phyloP scores from a whole-genome alignment of 805 yeast genomes.

The Nakazawaea ambrosiae region DNA sequence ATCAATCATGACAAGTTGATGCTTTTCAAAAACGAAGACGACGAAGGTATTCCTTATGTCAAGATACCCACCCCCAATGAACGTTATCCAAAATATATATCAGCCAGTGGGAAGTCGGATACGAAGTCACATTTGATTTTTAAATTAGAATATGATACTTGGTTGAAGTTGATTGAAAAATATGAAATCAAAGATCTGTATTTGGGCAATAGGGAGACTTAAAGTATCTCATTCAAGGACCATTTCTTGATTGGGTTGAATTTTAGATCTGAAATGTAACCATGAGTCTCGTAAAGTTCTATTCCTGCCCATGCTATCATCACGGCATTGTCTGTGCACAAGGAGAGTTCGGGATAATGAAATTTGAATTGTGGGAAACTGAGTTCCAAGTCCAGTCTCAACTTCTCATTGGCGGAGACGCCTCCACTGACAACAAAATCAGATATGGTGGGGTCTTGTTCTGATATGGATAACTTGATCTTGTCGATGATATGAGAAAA shows the following conservation, averaged over 20 bases:
- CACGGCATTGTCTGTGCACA: conserved; percentile 92
- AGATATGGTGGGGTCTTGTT: conserved; percentile 23
- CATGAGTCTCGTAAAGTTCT: conserved; percentile 60
- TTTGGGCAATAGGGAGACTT: conserved; percentile 12
- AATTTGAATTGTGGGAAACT: conserved; percentile 21
- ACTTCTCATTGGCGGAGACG: conserved; percentile 68
- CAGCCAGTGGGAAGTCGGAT: conserved; percentile 12
- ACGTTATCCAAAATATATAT: conserved; percentile 10
- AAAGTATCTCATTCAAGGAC: conserved; percentile 44
- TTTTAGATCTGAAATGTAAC: conserved; percentile 39
- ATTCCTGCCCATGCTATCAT: conserved; percentile 99
- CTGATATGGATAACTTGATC: conserved; percentile 43
- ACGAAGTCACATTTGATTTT: conserved; percentile 61
- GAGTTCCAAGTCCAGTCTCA: conserved; percentile 41
- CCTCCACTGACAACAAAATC: conserved; percentile 89
- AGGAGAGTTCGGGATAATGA: conserved; percentile 58
- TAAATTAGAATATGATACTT: conserved; percentile 57
- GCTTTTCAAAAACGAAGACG: conserved; percentile 41
- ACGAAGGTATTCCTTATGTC: conserved; percentile 29
- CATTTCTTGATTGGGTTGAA: conserved; percentile 72
- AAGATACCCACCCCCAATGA: conserved; percentile 20
- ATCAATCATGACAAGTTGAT: conserved; percentile 63
- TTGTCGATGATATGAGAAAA: conserved; percentile 71
- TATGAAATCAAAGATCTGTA: conserved; percentile 51
- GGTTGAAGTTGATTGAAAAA: conserved; percentile 50